Conservation (phyloP, 805 yeast genomes). For the Kuraishia piskuri region DNA sequence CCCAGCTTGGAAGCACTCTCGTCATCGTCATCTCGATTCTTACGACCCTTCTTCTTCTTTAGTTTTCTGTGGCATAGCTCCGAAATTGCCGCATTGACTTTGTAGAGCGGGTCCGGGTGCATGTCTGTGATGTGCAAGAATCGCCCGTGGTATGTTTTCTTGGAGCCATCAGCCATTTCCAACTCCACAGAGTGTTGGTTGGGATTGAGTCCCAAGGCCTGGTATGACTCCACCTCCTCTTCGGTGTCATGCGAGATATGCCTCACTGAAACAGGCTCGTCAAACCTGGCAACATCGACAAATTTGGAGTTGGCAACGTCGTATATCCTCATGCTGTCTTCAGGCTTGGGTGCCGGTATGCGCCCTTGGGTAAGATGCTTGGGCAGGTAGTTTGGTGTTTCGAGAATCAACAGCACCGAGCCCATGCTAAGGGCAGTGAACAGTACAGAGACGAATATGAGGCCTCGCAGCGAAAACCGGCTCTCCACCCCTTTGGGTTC, state of each 20-base stretch:
- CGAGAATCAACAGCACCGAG: background rate
- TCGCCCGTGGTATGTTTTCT: slow-evolving; percentile 47
- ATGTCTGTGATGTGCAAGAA: slow-evolving; percentile 82
- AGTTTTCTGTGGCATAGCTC: slow-evolving; percentile 44
- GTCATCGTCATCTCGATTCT: slow-evolving; percentile 10
- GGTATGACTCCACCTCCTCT: background rate
- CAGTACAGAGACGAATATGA: background rate
- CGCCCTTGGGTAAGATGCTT: background rate
- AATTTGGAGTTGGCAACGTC: background rate
- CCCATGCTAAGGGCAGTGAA: background rate
- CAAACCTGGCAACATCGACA: background rate
- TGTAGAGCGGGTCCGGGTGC: slow-evolving; percentile 72
- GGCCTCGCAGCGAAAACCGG: background rate
- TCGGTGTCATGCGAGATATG: background rate
- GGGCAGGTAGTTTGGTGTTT: background rate
- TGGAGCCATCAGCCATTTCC: background rate
- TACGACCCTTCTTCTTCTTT: slow-evolving; percentile 18
- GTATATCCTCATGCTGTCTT: background rate
- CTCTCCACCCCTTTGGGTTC: background rate
- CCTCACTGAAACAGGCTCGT: background rate
- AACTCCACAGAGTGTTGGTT: slow-evolving; percentile 1
- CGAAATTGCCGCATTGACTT: slow-evolving; percentile 38
- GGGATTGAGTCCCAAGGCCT: background rate
- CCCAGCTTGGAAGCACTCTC: slow-evolving; percentile 62
- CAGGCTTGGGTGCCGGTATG: background rate